phyloP scores from a whole-genome alignment of 1,284 basidiomycete genomes.

The Clitocybe nebularis region DNA sequence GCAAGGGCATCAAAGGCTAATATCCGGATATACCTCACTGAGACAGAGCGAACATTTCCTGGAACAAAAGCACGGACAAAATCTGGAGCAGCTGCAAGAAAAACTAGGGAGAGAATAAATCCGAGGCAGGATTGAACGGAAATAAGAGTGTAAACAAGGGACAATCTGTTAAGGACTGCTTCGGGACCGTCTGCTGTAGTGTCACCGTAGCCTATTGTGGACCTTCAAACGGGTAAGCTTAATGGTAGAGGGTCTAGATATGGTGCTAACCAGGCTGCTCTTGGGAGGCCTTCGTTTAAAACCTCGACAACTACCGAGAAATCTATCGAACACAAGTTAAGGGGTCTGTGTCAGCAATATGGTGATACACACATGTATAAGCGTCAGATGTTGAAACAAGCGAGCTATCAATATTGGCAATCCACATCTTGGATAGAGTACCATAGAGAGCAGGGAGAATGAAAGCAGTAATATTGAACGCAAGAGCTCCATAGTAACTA shows the following conservation, averaged over 20 bases:
- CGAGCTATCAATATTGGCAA: constrained; percentile 20
- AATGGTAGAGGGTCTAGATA: too few relatives aligned
- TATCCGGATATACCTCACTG: constrained; percentile 18
- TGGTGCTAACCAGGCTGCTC: constrained; percentile 17
- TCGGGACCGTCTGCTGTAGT: constrained; percentile 14
- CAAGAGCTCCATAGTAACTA: constrained; percentile 17
- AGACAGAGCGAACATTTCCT: constrained; percentile 12
- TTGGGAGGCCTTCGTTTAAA: constrained; percentile 19
- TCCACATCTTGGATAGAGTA: constrained; percentile 20
- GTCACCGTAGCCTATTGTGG: constrained; percentile 18
- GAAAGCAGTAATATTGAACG: constrained; percentile 18
- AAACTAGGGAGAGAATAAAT: constrained; percentile 16
- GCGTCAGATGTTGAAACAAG: constrained; percentile 19
- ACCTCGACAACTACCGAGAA: constrained; percentile 18
- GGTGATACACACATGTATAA: constrained; percentile 15
- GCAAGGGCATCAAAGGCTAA: constrained; percentile 16
- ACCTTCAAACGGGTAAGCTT: constrained; percentile 14
- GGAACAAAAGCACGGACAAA: constrained; percentile 19
- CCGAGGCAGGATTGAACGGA: constrained; percentile 15
- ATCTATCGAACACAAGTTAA: constrained; percentile 8
- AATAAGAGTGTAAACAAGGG: constrained; percentile 17
- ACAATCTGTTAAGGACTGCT: constrained; percentile 12
- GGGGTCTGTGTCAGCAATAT: background rate
- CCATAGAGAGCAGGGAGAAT: constrained; percentile 19
- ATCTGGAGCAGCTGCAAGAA: constrained; percentile 16